phyloP scores from a whole-genome alignment of 2,329 filamentous ascomycete species.

The Zarea fungicola region DNA sequence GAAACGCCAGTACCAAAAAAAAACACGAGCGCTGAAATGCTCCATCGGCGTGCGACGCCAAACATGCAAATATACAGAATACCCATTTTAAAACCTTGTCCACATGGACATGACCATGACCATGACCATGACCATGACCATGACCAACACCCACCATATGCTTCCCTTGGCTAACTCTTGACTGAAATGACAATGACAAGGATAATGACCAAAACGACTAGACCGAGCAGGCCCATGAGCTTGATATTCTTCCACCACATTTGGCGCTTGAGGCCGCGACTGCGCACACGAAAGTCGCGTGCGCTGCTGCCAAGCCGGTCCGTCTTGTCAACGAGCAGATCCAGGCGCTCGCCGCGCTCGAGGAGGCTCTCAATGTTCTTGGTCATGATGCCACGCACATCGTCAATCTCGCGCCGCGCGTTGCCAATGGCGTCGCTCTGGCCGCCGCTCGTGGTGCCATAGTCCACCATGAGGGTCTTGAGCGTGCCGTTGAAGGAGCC shows the following conservation, averaged over 20 bases:
- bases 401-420: conserved; percentile 86
- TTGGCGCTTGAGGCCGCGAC: conserved; percentile 75
- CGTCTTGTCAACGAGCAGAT: conserved; percentile 93
- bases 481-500: conserved; percentile 80
- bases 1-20: no score
- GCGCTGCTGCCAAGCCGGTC: conserved; percentile 84
- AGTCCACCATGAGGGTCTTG: conserved; percentile 73
- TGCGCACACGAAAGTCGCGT: conserved; percentile 83
- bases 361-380: conserved; percentile 88
- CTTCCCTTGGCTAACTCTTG: conserved; percentile 33
- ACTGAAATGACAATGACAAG: conserved; percentile 50
- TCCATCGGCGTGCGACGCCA: no score
- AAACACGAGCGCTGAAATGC: no score
- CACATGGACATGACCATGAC: no score
- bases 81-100: no score
- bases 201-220: conserved; percentile 61
- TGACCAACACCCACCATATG: background rate
- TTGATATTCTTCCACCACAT: conserved; percentile 99
- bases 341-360: conserved; percentile 87
- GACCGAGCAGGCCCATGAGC: conserved; percentile 71
- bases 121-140: no score
- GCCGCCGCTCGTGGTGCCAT: conserved; percentile 70
- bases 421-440: conserved; percentile 77
- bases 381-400: conserved; percentile 88
- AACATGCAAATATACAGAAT: background rate